Base-by-base conservation (phyloP, 148 eudicot genomes). In the Heliamphora exappendiculata region DNA sequence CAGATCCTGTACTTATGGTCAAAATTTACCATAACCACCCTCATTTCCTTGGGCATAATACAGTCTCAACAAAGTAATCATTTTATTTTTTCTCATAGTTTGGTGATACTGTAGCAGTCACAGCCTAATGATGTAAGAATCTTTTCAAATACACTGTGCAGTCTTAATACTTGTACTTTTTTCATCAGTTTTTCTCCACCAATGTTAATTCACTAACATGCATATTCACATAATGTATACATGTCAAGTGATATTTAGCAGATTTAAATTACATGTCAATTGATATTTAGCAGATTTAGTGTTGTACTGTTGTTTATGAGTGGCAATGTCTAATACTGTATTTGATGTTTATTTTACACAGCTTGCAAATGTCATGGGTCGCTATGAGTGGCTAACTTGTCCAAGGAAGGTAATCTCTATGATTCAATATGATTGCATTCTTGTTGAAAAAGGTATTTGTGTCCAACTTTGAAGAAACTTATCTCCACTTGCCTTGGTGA, bases 321-420 rank as follows among this genome's bases (percentile, higher is more conserved):
- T n/a, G n/a, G n/a, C n/a, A n/a, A 51, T 72, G 53, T 65, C 22
- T 22, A 3, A 22, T 28, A 34, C n/a, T 72, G 58, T 19, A 51
- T 62, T 3, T 36, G 22, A 26, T 78, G 39, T 19, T 1, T 65
- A 66, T 83, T 60, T 79, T 67, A 42, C 86, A 83, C 89, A 95
- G 98, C 90, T 95, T 72, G 98, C 98, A 65, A 89, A 89, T 86
- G n/a, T 92, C 67, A 62, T 95, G 86, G 98, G 97, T 67, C 91
- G 79, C 57, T 91, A 85, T 68, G 91, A 88, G 84, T 92, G 98
- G 97, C 77, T 91, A 71, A 95, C 98, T 62, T 95, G 98, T 67
- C 97, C 98, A n/a, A 86, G 98, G 67, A 89, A 83, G 97, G 98
- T 95, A 60, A 70, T 51, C 41, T 7, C 58, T 62, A 7, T 68